phyloP scores from a whole-genome alignment of 352 stramenopile genomes.

The Globisporangium solare region DNA sequence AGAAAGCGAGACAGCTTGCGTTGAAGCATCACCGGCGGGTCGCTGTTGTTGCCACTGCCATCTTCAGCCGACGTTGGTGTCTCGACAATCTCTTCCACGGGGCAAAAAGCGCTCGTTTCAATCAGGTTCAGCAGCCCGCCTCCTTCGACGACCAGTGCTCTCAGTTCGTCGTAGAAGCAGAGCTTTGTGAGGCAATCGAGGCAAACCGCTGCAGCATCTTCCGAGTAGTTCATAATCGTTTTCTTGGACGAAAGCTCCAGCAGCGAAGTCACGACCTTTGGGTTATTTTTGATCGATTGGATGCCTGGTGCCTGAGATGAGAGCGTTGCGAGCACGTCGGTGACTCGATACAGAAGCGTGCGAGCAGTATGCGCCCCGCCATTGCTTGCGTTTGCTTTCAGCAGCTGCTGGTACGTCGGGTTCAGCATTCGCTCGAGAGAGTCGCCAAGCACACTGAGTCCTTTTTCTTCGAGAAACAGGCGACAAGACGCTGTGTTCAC shows the following conservation, averaged over 20 bases:
- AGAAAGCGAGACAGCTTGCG: constrained; percentile 38
- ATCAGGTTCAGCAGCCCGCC: constrained; percentile 65
- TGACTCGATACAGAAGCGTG: constrained; percentile 65
- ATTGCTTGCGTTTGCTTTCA: constrained; percentile 28
- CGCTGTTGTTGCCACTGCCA: constrained; percentile 12
- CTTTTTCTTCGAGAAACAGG: constrained; percentile 48
- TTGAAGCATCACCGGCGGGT: constrained; percentile 20
- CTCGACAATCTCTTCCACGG: constrained; percentile 33
- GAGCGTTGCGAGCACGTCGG: constrained; percentile 54
- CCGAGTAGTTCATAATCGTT: constrained; percentile 53
- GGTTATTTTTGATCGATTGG: constrained; percentile 52
- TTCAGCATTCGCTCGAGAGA: constrained; percentile 69
- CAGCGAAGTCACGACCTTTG: constrained; percentile 48
- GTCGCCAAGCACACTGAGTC: constrained; percentile 45
- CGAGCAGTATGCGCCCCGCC: constrained; percentile 41
- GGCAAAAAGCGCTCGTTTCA: constrained; percentile 64
- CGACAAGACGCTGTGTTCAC: constrained; percentile 53
- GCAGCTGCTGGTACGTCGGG: constrained; percentile 60
- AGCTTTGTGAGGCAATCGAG: constrained; percentile 57
- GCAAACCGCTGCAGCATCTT: constrained; percentile 53
- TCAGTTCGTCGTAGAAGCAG: constrained; percentile 55
- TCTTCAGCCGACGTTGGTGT: constrained; percentile 19
- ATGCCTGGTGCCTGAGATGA: constrained; percentile 34
- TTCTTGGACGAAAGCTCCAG: constrained; percentile 52
- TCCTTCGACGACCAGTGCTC: constrained; percentile 46